These are phyloP conservation scores for Phlyctochytrium planicorne DNA, from an alignment of 192 early-diverging fungal genomes.

Conservation along the genomic window DNA sequence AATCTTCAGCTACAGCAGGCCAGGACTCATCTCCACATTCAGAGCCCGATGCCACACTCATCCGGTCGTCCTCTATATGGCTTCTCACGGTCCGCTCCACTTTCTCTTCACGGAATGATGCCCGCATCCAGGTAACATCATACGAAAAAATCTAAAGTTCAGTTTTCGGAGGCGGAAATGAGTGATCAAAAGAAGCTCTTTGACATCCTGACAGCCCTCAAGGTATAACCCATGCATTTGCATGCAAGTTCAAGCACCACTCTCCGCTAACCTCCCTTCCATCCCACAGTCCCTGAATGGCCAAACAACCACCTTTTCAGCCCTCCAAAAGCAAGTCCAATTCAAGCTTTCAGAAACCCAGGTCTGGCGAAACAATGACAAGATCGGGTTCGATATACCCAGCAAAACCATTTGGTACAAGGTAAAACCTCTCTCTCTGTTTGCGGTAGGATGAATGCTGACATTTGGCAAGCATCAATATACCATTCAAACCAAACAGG, in stretches of 20 bases:
- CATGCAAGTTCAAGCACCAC: too few species aligned
- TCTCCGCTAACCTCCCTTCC: too few species aligned
- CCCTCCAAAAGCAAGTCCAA: background rate
- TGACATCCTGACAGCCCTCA: background rate
- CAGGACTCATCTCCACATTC: too few species aligned
- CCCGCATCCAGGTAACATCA: too few species aligned
- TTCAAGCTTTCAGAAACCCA: background rate
- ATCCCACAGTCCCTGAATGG: background rate
- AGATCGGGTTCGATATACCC: conserved; percentile 57
- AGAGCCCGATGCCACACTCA: too few species aligned
- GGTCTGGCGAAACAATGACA: conserved; percentile 32
- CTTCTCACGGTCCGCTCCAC: too few species aligned
- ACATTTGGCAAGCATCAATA: background rate
- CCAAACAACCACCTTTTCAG: background rate
- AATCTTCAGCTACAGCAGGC: too few species aligned
- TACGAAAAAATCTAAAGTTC: too few species aligned
- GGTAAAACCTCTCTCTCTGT: conserved; percentile 23
- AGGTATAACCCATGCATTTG: too few species aligned
- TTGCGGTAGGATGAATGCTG: background rate
- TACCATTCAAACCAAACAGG: conserved; percentile 53
- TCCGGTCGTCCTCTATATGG: too few species aligned
- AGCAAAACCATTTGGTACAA: conserved; percentile 70
- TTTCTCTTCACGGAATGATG: too few species aligned
- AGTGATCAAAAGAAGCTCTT: background rate
- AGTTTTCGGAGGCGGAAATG: too few species aligned